These are phyloP conservation scores for Monilinia aucupariae DNA, from an alignment of 2,329 filamentous ascomycete species.

Conservation along the genomic window DNA sequence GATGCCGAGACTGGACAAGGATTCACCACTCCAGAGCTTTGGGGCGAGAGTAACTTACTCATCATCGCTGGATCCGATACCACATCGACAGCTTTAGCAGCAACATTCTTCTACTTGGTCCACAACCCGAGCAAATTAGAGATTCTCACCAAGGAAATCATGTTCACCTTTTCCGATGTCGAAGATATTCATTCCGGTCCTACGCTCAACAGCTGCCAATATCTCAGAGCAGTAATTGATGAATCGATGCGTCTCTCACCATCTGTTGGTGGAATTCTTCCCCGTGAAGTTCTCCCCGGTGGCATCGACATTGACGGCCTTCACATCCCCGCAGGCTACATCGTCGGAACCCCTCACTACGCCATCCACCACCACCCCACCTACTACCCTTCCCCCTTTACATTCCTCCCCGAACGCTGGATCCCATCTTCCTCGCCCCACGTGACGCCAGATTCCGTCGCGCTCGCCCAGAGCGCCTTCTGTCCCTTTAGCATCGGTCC, in stretches of 20 bases:
- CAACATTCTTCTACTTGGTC: conserved; percentile 38
- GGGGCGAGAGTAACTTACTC: conserved; percentile 26
- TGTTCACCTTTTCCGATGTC: conserved; percentile 23
- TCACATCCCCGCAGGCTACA: conserved; percentile 38
- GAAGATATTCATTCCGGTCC: conserved; percentile 36
- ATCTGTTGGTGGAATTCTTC: conserved; percentile 28
- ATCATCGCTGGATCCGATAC: conserved; percentile 39
- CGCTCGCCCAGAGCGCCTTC: conserved; percentile 24
- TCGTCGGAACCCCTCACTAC: conserved; percentile 43
- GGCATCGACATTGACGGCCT: conserved; percentile 29
- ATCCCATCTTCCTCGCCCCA: conserved; percentile 28
- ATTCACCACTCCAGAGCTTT: conserved; percentile 36
- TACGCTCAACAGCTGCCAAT: conserved; percentile 35
- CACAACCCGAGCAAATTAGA: conserved; percentile 33
- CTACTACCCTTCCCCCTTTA: conserved; percentile 41
- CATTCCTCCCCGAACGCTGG: conserved; percentile 44
- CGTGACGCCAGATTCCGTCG: conserved; percentile 25
- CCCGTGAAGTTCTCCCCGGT: conserved; percentile 27
- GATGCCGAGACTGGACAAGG: conserved; percentile 61
- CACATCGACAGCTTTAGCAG: conserved; percentile 38
- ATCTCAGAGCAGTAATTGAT: conserved; percentile 42
- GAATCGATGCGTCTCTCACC: conserved; percentile 31
- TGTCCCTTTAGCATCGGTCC: conserved; percentile 29
- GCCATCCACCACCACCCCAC: conserved; percentile 42
- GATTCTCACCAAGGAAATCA: conserved; percentile 31